phyloP scores from a whole-genome alignment of 768 basidiomycete genomes.

The Pisolithus marmoratus region DNA sequence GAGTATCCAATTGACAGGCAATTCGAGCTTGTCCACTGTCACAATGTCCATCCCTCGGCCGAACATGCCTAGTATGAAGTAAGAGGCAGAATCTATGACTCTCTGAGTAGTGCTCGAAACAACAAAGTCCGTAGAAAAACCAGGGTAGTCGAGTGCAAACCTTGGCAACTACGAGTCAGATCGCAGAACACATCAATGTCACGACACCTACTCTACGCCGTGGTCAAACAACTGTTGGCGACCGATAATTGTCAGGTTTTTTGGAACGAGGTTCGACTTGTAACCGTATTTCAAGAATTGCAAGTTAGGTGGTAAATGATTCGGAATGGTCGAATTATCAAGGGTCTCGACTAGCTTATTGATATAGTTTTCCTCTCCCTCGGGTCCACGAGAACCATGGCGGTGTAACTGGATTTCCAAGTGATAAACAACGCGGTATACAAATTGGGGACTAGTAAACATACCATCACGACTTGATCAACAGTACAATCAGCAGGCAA shows the following conservation, averaged over 20 bases:
- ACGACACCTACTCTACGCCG: conserved; percentile 28
- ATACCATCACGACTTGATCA: conserved; percentile 34
- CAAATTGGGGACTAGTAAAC: not conserved
- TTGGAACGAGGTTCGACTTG: conserved; percentile 27
- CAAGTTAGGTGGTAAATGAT: conserved; percentile 28
- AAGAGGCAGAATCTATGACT: conserved; percentile 36
- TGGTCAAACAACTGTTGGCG: conserved; percentile 35
- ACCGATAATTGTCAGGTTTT: conserved; percentile 34
- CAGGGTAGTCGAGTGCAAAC: conserved; percentile 17
- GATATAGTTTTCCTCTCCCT: conserved; percentile 25
- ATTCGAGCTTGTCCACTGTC: conserved; percentile 28
- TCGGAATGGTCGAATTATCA: conserved; percentile 15
- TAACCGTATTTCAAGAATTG: conserved; percentile 35
- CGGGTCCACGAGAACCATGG: conserved; percentile 37
- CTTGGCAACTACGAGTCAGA: conserved; percentile 3
- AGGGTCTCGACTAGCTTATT: conserved; percentile 31
- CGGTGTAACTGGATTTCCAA: conserved; percentile 29
- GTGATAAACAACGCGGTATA: too few relatives aligned
- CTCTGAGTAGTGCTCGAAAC: conserved; percentile 13
- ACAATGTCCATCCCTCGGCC: conserved; percentile 28
- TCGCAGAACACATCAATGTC: not conserved
- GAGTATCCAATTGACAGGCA: conserved; percentile 36
- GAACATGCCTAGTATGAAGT: conserved; percentile 35
- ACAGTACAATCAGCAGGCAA: conserved; percentile 35
- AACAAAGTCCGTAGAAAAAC: conserved; percentile 12